Evolutionary conservation across 2,329 filamentous ascomycete genomes (phyloP), one percentile per base, ranked within the genome.

Genomic region (Penicillium sp.): DNA sequence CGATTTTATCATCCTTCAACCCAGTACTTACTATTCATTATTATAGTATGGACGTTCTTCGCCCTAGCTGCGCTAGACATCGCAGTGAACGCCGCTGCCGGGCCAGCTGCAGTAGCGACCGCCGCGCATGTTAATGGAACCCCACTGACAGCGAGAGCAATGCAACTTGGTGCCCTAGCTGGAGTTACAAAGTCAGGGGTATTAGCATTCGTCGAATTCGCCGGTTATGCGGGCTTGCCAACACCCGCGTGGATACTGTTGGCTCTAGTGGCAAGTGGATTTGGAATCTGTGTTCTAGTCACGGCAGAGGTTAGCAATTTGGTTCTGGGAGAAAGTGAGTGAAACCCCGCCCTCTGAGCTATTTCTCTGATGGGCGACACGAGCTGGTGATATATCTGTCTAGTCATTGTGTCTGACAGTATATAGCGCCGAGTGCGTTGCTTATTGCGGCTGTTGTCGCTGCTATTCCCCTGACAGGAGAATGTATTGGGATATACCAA

Each of bases 41-140:
- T 11, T 36, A 4, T 41, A 61, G 59, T 61, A 45, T 58, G 57
- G 51, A 45, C 35, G 2, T 61, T 61, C 35, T 60, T 61, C 35
- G 57, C 57, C 17, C 57, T 61, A 3, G 59, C 59, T 5, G 57
- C 55, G 14, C 52, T 61, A 19, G 59, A 61, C 17, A 41, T 61
- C 14, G 59, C 57, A 43, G 54, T 37, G 28, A 61, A 61, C 9
- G 59, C 57, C 8, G 59, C 59, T 10, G 57, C 59, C 5, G 59
- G 59, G 3, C 59, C 59, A 35, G 59, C 59, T 16, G 59, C 59
- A 26, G 59, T 60, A 12, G 59, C 59, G 14, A 61, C 59, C 14
- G 59, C 57, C 4, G 26, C 54, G 1, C 57, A 61, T 40, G 52
- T 61, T n/a, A 60, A 57, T 44, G 57, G 59, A 17, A 53, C 43